These are phyloP conservation scores for Limtongozyma cylindracea DNA, from an alignment of 805 yeast genomes.

Conservation along the genomic window DNA sequence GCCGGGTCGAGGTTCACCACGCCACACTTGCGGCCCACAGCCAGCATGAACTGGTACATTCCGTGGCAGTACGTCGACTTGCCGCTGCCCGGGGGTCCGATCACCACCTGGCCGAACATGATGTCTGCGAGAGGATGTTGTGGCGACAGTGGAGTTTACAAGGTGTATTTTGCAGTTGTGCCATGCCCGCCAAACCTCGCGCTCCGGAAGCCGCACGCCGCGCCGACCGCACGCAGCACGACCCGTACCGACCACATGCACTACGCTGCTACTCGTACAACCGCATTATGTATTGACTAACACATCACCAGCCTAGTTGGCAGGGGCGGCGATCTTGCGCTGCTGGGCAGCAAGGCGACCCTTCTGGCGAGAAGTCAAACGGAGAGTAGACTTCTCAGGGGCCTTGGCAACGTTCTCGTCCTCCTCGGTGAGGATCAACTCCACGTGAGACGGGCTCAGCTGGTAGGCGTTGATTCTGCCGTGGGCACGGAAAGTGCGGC, in stretches of 20 bases:
- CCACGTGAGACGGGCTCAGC: conserved; percentile 97
- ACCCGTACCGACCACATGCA: too few species aligned
- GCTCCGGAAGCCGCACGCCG: too few species aligned
- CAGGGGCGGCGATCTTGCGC: too few species aligned
- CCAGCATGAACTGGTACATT: conserved; percentile 73
- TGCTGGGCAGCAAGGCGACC: too few species aligned
- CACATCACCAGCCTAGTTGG: too few species aligned
- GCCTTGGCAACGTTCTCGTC: conserved; percentile 89
- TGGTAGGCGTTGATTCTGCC: conserved; percentile 99
- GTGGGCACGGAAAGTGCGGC: conserved; percentile 99
- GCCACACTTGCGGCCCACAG: conserved; percentile 79
- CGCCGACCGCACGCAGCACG: too few species aligned
- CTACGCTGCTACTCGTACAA: too few species aligned
- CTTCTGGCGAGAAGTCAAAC: too few species aligned
- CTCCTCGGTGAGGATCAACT: conserved; percentile 87
- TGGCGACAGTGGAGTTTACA: neutral
- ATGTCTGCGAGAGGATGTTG: neutral
- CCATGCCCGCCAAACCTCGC: too few species aligned
- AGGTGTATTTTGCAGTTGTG: too few species aligned
- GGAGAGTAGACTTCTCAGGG: conserved; percentile 28
- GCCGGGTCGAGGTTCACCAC: conserved; percentile 86
- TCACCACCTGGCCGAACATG: conserved; percentile 71
- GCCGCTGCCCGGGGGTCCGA: conserved; percentile 97
- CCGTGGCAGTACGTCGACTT: conserved; percentile 91
- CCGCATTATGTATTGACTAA: too few species aligned